phyloP scores from a whole-genome alignment of 805 yeast genomes.

The Kazachstania martiniae region DNA sequence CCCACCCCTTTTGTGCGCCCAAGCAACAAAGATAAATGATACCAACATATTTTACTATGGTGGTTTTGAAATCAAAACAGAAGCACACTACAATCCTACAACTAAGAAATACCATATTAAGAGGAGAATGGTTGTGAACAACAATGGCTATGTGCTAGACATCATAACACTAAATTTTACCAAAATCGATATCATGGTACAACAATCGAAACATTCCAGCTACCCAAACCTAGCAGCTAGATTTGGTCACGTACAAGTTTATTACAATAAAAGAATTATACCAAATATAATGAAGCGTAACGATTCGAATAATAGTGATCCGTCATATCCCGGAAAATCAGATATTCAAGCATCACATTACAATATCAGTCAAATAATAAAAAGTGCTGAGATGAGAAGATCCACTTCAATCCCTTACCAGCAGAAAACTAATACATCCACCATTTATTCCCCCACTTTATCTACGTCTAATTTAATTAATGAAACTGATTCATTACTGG shows the following conservation, averaged over 20 bases:
- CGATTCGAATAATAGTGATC: not conserved
- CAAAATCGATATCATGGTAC: slow-evolving; percentile 32
- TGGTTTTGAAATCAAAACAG: slow-evolving; percentile 43
- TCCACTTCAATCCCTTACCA: too few relatives aligned
- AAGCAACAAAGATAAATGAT: slow-evolving; percentile 39
- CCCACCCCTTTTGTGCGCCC: slow-evolving; percentile 38
- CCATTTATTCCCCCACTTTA: too few relatives aligned
- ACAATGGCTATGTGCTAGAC: slow-evolving; percentile 51
- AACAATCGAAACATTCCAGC: slow-evolving; percentile 5
- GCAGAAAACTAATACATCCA: too few relatives aligned
- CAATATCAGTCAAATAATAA: not conserved
- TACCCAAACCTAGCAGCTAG: slow-evolving; percentile 14
- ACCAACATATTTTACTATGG: slow-evolving; percentile 57
- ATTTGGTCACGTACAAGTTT: slow-evolving; percentile 32
- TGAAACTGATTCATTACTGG: too few relatives aligned
- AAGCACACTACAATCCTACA: slow-evolving; percentile 15
- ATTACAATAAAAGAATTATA: slow-evolving; percentile 8
- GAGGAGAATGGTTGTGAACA: slow-evolving; percentile 37
- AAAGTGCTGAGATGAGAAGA: too few relatives aligned
- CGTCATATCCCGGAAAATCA: not conserved
- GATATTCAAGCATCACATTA: not conserved
- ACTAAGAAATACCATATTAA: slow-evolving; percentile 30
- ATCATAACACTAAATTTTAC: slow-evolving; percentile 37
- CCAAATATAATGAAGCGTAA: too few relatives aligned
- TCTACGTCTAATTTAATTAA: too few relatives aligned